Evolutionary conservation across 768 basidiomycete genomes (phyloP).

Genomic region (Leccinum subgranulosum): DNA sequence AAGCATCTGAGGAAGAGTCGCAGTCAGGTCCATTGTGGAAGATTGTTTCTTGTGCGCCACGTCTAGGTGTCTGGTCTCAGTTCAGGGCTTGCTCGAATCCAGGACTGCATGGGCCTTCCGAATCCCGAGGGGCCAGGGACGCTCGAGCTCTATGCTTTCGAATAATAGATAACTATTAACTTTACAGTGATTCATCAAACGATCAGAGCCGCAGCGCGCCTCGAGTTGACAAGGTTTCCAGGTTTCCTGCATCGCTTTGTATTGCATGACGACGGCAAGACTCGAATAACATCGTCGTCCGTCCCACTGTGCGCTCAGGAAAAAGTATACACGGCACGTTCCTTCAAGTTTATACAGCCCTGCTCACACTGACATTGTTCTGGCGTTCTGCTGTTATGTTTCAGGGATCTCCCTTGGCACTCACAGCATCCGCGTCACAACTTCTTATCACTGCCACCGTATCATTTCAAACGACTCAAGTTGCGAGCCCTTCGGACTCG

Average conservation of each 20-base stretch:
- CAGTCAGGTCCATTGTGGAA: not conserved
- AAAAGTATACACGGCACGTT: not conserved
- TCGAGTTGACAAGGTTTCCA: no score
- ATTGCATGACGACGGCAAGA: not conserved
- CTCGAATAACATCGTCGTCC: no score
- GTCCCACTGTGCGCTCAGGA: not conserved
- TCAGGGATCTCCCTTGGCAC: not conserved
- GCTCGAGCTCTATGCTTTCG: no score
- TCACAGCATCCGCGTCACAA: not conserved
- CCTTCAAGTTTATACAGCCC: not conserved
- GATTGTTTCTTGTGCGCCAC: not conserved
- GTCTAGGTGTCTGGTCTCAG: not conserved
- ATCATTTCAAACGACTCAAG: not conserved
- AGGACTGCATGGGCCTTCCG: no score
- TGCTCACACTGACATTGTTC: not conserved
- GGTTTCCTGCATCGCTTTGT: not conserved
- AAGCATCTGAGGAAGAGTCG: not conserved
- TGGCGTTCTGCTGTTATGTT: not conserved
- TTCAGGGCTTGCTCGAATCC: not conserved
- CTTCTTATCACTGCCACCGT: not conserved
- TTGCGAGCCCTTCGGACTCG: not conserved
- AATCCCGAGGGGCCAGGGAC: no score
- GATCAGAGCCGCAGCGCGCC: not conserved
- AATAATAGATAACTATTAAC: not conserved
- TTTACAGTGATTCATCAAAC: not conserved